Evolutionary conservation across 495 filamentous ascomycete genomes (phyloP).

Genomic region (Aspergillus diversus): DNA sequence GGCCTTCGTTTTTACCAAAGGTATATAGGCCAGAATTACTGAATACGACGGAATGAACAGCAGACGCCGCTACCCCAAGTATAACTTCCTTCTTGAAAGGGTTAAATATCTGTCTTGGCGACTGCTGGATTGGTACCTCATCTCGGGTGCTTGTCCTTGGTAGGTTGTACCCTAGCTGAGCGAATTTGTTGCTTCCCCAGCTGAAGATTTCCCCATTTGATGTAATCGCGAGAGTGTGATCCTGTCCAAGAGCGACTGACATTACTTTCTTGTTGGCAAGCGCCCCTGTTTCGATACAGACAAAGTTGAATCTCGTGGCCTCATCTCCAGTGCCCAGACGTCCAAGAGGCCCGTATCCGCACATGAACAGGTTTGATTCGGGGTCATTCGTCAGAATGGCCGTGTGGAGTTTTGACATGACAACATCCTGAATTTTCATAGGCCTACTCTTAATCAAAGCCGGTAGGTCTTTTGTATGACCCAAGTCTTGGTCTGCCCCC

Average conservation of each 20-base stretch:
- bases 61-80: conserved; percentile 83
- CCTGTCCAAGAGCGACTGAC: conserved; percentile 80
- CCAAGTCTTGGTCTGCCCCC: conserved; percentile 22
- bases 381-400: conserved; percentile 90
- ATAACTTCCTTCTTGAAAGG: conserved; percentile 84
- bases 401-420: conserved; percentile 89
- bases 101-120: conserved; percentile 88
- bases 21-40: conserved; percentile 82
- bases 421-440: conserved; percentile 72
- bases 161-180: conserved; percentile 83
- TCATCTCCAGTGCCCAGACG: conserved; percentile 90
- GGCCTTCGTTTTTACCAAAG: conserved; percentile 95
- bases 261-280: conserved; percentile 71
- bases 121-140: conserved; percentile 77
- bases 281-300: conserved; percentile 73
- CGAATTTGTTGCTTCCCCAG: conserved; percentile 88
- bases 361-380: conserved; percentile 88
- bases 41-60: conserved; percentile 88
- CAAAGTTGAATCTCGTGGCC: conserved; percentile 80
- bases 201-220: conserved; percentile 82
- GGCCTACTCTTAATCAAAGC: conserved; percentile 68
- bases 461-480: conserved; percentile 58
- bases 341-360: conserved; percentile 89
- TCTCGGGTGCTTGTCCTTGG: conserved; percentile 54
- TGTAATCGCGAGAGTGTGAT: conserved; percentile 86